Percentiles rank a stretch among this genome's conserved stretches.
These are phyloP conservation scores for Miscanthus lutarioriparius DNA, from an alignment of 176 grass and related monocot species.

Conservation along the genomic window DNA sequence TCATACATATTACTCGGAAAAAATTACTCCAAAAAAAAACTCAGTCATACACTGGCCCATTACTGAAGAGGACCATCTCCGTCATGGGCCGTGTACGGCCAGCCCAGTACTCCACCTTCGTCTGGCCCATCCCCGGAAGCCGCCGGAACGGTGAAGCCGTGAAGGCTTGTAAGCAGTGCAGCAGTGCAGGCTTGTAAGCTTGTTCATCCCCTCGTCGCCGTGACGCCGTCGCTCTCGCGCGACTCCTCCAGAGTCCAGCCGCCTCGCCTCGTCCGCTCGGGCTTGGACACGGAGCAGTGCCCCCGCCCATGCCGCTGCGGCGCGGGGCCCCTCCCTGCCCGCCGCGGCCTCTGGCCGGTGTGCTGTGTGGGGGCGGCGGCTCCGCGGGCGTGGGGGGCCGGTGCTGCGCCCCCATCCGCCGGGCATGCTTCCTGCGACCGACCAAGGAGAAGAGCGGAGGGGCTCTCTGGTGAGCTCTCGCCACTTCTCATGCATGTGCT, in stretches of 20 bases:
- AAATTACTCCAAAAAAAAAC: too few species aligned
- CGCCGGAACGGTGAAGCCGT: too few species aligned
- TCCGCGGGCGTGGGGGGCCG: not conserved
- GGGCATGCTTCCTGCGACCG: not conserved
- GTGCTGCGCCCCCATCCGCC: not conserved
- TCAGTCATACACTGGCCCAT: too few species aligned
- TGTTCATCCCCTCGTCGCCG: too few species aligned
- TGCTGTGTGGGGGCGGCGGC: not conserved
- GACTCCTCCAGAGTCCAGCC: not conserved
- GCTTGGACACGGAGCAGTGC: not conserved
- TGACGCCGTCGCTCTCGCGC: too few species aligned
- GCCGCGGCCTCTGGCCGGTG: not conserved
- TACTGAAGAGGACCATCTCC: too few species aligned
- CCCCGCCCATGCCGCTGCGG: constrained; percentile 22
- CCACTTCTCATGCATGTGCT: not conserved
- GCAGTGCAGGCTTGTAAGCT: too few species aligned
- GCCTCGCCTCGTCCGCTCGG: not conserved
- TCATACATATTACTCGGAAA: too few species aligned
- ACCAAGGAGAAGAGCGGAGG: not conserved
- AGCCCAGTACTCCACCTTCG: too few species aligned
- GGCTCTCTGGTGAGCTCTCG: constrained; percentile 22
- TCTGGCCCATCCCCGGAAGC: too few species aligned
- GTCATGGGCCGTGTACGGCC: too few species aligned
- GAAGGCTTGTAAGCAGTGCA: too few species aligned
- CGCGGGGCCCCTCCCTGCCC: not conserved